Evolutionary conservation across 768 basidiomycete genomes (phyloP).

Genomic region (Lactarius sp.): DNA sequence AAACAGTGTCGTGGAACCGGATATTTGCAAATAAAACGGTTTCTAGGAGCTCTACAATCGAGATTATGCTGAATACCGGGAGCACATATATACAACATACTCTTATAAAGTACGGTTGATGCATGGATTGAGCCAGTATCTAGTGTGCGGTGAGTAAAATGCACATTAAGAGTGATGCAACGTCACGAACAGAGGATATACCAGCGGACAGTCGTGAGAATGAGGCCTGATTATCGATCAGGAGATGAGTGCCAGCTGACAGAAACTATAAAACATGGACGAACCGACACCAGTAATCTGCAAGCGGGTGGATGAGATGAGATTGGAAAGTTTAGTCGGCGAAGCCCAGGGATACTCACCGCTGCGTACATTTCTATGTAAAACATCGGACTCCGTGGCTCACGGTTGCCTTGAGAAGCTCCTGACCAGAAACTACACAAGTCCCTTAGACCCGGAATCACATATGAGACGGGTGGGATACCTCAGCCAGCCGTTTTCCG

Average conservation of each 20-base stretch:
- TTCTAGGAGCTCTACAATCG: slow-evolving; percentile 54
- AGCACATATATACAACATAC: slow-evolving; percentile 32
- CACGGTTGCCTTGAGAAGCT: slow-evolving; percentile 26
- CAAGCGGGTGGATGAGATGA: neutral
- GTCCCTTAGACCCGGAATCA: neutral
- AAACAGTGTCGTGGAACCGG: slow-evolving; percentile 90
- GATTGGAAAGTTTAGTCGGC: neutral
- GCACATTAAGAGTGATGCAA: neutral
- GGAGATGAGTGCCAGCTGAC: neutral
- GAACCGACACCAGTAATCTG: slow-evolving; percentile 15
- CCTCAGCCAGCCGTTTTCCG: slow-evolving; percentile 46
- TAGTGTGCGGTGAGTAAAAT: slow-evolving; percentile 27
- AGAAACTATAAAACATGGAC: neutral
- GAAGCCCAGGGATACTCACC: slow-evolving; percentile 34
- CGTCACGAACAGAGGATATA: slow-evolving; percentile 60
- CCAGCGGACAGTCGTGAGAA: slow-evolving; percentile 57
- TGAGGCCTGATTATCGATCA: slow-evolving; percentile 38
- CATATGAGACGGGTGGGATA: slow-evolving; percentile 17
- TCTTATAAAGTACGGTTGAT: slow-evolving; percentile 69
- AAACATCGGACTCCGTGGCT: slow-evolving; percentile 37
- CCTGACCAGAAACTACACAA: slow-evolving; percentile 39
- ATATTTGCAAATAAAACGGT: slow-evolving; percentile 82
- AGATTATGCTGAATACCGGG: slow-evolving; percentile 1
- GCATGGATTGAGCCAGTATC: slow-evolving; percentile 80
- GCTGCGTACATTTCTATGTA: slow-evolving; percentile 71